Evolutionary conservation across 805 yeast genomes (phyloP).

Genomic region (Metschnikowia borealis): DNA sequence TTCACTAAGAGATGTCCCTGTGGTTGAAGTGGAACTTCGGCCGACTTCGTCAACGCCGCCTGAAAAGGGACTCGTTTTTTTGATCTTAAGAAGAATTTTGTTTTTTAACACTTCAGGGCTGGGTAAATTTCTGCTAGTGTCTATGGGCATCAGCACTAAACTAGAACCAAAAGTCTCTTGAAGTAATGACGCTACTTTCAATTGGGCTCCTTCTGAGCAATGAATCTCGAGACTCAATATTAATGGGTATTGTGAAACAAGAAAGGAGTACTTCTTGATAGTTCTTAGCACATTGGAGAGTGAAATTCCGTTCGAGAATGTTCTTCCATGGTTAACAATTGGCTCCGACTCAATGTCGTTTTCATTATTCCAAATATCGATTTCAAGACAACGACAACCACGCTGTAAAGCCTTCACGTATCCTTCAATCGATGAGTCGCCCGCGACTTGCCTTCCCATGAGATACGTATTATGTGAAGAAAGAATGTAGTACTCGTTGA

Average conservation of each 20-base stretch:
- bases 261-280: slow-evolving; percentile 81
- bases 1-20: slow-evolving; percentile 41
- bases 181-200: slow-evolving; percentile 50
- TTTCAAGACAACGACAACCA: slow-evolving; percentile 93
- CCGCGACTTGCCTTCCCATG: slow-evolving; percentile 82
- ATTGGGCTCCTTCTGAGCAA: slow-evolving; percentile 68
- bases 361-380: slow-evolving; percentile 84
- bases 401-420: slow-evolving; percentile 81
- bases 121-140: slow-evolving; percentile 40
- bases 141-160: slow-evolving; percentile 43
- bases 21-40: slow-evolving; percentile 27
- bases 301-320: slow-evolving; percentile 72
- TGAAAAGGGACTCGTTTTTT: slow-evolving; percentile 41
- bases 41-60: slow-evolving; percentile 20
- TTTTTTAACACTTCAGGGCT: slow-evolving; percentile 72
- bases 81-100: slow-evolving; percentile 73
- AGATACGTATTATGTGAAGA: slow-evolving; percentile 95
- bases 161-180: slow-evolving; percentile 56
- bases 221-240: slow-evolving; percentile 82
- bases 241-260: slow-evolving; percentile 81
- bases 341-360: slow-evolving; percentile 62
- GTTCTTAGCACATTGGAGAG: slow-evolving; percentile 66
- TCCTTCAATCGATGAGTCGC: slow-evolving; percentile 84
- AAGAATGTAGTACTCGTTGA: slow-evolving; percentile 83
- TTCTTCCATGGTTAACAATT: slow-evolving; percentile 83